Conservation (phyloP, 768 basidiomycete genomes). For the Russula brevipes region DNA sequence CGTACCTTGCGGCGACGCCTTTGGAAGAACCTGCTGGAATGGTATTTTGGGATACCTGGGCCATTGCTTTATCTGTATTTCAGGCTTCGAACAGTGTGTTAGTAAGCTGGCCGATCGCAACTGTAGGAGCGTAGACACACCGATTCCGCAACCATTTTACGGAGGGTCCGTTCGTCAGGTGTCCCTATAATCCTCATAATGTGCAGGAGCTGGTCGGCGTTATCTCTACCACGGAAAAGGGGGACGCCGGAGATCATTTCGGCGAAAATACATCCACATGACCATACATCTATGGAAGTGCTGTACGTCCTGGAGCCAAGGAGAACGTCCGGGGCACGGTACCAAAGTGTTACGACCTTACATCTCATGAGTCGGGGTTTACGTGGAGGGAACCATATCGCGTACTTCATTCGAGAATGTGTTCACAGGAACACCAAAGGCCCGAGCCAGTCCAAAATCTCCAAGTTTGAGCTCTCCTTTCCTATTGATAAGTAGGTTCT, state of each 20-base stretch:
- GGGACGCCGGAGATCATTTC: constrained; percentile 99
- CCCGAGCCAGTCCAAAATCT: constrained; percentile 95
- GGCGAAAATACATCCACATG: constrained; percentile 97
- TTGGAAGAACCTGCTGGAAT: constrained; percentile 74
- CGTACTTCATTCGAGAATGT: constrained; percentile 94
- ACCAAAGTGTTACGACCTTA: constrained; percentile 97
- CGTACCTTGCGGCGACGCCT: constrained; percentile 78
- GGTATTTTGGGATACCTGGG: constrained; percentile 84
- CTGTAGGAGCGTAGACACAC: constrained; percentile 42
- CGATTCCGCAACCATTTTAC: constrained; percentile 86
- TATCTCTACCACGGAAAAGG: constrained; percentile 93
- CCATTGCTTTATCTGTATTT: constrained; percentile 77
- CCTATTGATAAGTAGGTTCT: constrained; percentile 95
- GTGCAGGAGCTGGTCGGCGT: constrained; percentile 94
- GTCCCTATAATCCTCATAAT: constrained; percentile 98
- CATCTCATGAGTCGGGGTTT: constrained; percentile 14
- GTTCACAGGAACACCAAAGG: constrained; percentile 98
- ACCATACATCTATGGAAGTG: constrained; percentile 99
- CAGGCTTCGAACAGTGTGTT: constrained; percentile 50
- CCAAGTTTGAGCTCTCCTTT: constrained; percentile 96
- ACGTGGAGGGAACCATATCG: constrained; percentile 11
- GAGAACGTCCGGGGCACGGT: constrained; percentile 95
- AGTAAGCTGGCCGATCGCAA: constrained; percentile 4
- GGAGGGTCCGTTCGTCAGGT: constrained; percentile 79
- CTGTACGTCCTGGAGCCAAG: constrained; percentile 96